Evolutionary conservation across 306 rosid species (phyloP).

Genomic region (Glycyrrhiza uralensis): DNA sequence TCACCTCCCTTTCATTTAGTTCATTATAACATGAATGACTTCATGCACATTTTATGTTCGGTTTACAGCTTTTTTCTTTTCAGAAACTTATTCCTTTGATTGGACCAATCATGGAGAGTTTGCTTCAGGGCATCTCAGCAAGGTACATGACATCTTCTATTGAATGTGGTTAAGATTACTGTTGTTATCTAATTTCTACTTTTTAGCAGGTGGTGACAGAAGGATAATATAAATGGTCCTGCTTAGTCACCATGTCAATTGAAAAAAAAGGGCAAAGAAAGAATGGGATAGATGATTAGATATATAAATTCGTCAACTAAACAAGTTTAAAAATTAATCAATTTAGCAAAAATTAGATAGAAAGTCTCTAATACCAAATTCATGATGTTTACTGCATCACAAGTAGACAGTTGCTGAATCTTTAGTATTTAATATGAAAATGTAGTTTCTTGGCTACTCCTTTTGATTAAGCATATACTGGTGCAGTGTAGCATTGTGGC

Average conservation of each 20-base stretch:
- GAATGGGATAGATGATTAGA: not conserved
- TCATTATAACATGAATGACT: not conserved
- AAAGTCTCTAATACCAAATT: not conserved
- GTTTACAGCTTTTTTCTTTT: not conserved
- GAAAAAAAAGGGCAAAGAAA: not conserved
- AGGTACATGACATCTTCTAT: conserved; percentile 15
- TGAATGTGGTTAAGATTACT: not conserved
- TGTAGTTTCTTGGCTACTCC: not conserved
- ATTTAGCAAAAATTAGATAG: not conserved
- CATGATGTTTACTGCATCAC: not conserved
- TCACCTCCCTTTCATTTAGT: not conserved
- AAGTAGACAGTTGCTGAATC: not conserved
- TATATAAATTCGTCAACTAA: not conserved
- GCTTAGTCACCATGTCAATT: not conserved
- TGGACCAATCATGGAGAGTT: not conserved
- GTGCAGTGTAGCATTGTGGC: too few relatives aligned
- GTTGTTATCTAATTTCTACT: not conserved
- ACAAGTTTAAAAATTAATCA: not conserved
- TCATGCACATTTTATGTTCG: not conserved
- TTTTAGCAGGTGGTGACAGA: not conserved
- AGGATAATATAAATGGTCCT: not conserved
- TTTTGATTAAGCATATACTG: not conserved
- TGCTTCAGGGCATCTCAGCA: not conserved
- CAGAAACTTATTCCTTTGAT: conserved; percentile 7
- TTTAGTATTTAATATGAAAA: not conserved